A percentile compares a stretch with the other conserved stretches of the same genome.
These are phyloP conservation scores for Deinandra increscens DNA, from an alignment of 129 eudicot genomes.

Conservation along the genomic window DNA sequence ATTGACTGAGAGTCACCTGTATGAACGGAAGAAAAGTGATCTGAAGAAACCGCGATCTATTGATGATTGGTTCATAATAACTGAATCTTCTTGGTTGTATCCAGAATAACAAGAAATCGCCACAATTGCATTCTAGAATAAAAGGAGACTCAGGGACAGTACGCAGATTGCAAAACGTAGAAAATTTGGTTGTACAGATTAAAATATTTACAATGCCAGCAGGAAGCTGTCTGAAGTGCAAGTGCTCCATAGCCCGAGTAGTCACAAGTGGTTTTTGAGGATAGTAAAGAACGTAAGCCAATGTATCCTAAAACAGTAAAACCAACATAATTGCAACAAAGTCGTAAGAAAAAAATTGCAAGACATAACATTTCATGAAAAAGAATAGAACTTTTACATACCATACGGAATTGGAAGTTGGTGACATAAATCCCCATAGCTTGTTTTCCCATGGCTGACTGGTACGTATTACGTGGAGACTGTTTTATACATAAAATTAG, in stretches of 20 bases:
- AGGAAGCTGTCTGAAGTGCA: conserved; percentile 96
- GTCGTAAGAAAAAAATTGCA: neutral
- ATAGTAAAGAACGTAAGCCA: conserved; percentile 92
- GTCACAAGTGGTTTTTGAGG: conserved; percentile 98
- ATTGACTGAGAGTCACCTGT: conserved; percentile 44
- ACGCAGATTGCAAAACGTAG: neutral
- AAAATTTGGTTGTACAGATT: neutral
- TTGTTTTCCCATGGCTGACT: conserved; percentile 82
- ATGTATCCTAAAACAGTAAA: conserved; percentile 66
- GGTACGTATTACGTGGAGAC: conserved; percentile 77
- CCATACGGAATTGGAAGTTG: conserved; percentile 64
- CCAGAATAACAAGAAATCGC: conserved; percentile 97
- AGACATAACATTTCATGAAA: neutral
- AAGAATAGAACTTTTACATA: conserved; percentile 18
- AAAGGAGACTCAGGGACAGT: conserved; percentile 1
- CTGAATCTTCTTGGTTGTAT: conserved; percentile 97
- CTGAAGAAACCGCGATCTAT: conserved; percentile 95
- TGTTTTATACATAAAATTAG: conserved; percentile 4
- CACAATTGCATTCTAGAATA: conserved; percentile 73
- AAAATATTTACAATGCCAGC: conserved; percentile 69
- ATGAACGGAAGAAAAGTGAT: conserved; percentile 93
- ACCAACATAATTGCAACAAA: neutral
- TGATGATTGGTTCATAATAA: conserved; percentile 93
- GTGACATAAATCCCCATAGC: conserved; percentile 82
- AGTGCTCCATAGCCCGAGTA: conserved; percentile 98